phyloP scores from a whole-genome alignment of 1,284 basidiomycete species.

The Cutaneotrichosporon mucoides region DNA sequence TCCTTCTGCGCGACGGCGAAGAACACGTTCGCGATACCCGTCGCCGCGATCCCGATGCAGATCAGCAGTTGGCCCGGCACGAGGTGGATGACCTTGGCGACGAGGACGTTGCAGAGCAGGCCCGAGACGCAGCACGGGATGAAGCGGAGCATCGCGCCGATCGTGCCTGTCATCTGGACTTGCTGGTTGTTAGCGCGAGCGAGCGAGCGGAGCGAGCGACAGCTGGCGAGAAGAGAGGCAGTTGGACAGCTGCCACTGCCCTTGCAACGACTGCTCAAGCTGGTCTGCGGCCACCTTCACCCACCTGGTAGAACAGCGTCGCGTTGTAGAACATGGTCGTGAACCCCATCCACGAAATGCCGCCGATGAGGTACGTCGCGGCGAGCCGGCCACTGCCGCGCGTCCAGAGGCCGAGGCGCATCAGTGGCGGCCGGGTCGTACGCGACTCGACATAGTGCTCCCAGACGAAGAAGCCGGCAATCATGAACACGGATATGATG shows the following conservation, averaged over 20 bases:
- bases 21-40: slow-evolving; percentile 59
- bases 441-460: slow-evolving; percentile 57
- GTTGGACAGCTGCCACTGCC: too few species aligned
- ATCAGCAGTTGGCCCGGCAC: slow-evolving; percentile 48
- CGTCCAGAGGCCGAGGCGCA: slow-evolving; percentile 65
- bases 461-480: slow-evolving; percentile 64
- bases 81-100: slow-evolving; percentile 42
- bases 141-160: slow-evolving; percentile 70
- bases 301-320: slow-evolving; percentile 34
- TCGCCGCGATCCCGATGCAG: slow-evolving; percentile 60
- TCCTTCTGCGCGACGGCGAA: slow-evolving; percentile 65
- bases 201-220: too few species aligned
- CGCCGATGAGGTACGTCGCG: slow-evolving; percentile 63
- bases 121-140: slow-evolving; percentile 72
- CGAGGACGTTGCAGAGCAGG: slow-evolving; percentile 58
- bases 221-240: too few species aligned
- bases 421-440: slow-evolving; percentile 58
- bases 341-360: slow-evolving; percentile 67
- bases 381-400: slow-evolving; percentile 64
- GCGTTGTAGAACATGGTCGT: slow-evolving; percentile 35
- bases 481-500: slow-evolving; percentile 59
- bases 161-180: slow-evolving; percentile 34
- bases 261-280: too few species aligned
- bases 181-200: slow-evolving; percentile 14
- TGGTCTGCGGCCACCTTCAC: too few species aligned